These are phyloP conservation scores for Periconia sp. DNA, from an alignment of 2,329 filamentous ascomycete species.

Conservation along the genomic window DNA sequence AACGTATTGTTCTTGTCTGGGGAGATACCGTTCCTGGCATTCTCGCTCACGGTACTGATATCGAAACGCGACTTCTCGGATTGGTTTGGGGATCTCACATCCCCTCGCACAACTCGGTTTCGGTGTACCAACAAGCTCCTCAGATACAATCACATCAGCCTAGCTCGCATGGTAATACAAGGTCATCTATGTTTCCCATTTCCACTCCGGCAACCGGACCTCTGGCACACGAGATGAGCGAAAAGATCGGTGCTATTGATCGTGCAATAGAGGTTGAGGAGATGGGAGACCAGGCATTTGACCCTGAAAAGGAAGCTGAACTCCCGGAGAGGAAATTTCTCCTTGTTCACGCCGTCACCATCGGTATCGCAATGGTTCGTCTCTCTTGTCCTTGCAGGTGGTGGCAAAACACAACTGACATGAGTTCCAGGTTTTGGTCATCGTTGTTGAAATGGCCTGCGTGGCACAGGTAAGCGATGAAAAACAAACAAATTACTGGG, in stretches of 20 bases:
- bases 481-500: not conserved
- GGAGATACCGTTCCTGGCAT: constrained; percentile 75
- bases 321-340: constrained; percentile 25
- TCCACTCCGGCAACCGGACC: constrained; percentile 17
- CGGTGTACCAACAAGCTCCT: constrained; percentile 11
- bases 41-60: constrained; percentile 67
- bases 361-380: constrained; percentile 26
- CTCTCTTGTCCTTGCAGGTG: not conserved
- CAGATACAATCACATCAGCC: constrained; percentile 10
- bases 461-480: constrained; percentile 23
- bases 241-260: constrained; percentile 30
- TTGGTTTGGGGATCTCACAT: constrained; percentile 28
- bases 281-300: constrained; percentile 25
- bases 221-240: constrained; percentile 20
- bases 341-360: constrained; percentile 23
- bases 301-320: constrained; percentile 26
- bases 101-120: constrained; percentile 13
- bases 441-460: constrained; percentile 34
- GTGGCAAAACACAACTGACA: constrained; percentile 6
- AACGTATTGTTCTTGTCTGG: constrained; percentile 74
- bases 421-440: constrained; percentile 19
- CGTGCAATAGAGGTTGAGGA: constrained; percentile 27
- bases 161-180: constrained; percentile 12
- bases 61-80: constrained; percentile 66
- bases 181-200: constrained; percentile 23